phyloP scores from a whole-genome alignment of 768 basidiomycete species.

The Suillus variegatus region DNA sequence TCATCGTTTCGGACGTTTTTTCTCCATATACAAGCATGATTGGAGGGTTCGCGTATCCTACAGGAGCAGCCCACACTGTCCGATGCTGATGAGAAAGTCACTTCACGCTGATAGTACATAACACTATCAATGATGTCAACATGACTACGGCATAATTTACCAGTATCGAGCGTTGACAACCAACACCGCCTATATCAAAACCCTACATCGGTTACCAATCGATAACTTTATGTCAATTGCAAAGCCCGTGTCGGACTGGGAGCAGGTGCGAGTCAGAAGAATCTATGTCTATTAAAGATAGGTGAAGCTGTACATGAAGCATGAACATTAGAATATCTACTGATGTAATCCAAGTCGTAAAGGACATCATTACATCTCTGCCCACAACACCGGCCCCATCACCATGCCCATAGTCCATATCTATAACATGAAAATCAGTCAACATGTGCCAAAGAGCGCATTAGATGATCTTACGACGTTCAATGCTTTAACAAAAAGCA shows the following conservation, averaged over 20 bases:
- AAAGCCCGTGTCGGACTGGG: not conserved
- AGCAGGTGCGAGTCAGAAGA: not conserved
- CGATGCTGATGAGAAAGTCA: too few relatives aligned
- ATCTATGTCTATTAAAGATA: not conserved
- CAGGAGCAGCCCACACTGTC: not conserved
- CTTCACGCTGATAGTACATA: not conserved
- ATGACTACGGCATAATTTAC: not conserved
- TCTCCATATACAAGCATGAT: too few relatives aligned
- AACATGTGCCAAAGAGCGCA: too few relatives aligned
- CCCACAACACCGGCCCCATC: not conserved
- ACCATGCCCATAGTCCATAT: not conserved
- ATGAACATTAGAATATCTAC: not conserved
- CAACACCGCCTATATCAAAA: not conserved
- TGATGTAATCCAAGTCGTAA: not conserved
- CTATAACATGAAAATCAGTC: not conserved
- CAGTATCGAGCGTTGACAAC: not conserved
- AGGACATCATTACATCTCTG: not conserved
- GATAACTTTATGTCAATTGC: not conserved
- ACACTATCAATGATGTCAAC: not conserved
- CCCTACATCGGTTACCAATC: not conserved
- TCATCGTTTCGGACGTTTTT: not conserved
- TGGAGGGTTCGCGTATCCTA: not conserved
- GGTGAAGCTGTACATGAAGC: not conserved
- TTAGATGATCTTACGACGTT: not conserved
- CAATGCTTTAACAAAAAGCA: not conserved